phyloP scores from a whole-genome alignment of 331 rosid species.

The Rosa hybrid region DNA sequence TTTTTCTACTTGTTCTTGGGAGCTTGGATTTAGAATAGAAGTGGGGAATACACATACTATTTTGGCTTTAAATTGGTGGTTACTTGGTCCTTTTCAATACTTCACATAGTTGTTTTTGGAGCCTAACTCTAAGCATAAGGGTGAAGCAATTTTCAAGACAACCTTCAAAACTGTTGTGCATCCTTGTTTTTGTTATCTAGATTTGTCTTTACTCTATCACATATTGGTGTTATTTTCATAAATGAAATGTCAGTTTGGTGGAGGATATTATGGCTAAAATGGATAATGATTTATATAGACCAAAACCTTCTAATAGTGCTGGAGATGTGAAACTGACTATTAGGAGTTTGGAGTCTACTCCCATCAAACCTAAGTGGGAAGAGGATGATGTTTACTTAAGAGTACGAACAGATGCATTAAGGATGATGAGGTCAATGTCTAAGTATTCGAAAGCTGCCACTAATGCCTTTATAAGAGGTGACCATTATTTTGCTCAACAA shows the following conservation, averaged over 20 bases:
- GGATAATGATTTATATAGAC: slow-evolving; percentile 25
- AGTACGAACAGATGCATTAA: slow-evolving; percentile 73
- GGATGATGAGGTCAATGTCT: slow-evolving; percentile 77
- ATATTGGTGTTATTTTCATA: too few species aligned
- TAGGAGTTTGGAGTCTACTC: slow-evolving; percentile 44
- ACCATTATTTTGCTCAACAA: slow-evolving; percentile 67
- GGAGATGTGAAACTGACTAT: slow-evolving; percentile 28
- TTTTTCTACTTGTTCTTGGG: too few species aligned
- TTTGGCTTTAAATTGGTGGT: too few species aligned
- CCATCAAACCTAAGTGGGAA: slow-evolving; percentile 78
- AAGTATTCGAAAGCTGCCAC: slow-evolving; percentile 72
- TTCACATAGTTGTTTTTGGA: too few species aligned
- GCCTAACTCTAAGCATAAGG: too few species aligned
- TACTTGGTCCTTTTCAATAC: too few species aligned
- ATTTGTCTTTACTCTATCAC: too few species aligned
- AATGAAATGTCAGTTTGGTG: slow-evolving; percentile 34
- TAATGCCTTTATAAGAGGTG: slow-evolving; percentile 67
- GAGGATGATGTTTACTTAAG: slow-evolving; percentile 41
- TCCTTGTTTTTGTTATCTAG: too few species aligned
- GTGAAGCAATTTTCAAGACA: too few species aligned
- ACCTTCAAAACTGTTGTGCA: too few species aligned
- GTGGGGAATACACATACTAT: too few species aligned
- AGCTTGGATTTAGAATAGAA: too few species aligned
- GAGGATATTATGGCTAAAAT: slow-evolving; percentile 64
- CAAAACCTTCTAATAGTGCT: slow-evolving; percentile 26